Evolutionary conservation across 2,329 filamentous ascomycete species (phyloP).

Genomic region (Teratosphaeria zuluensis): DNA sequence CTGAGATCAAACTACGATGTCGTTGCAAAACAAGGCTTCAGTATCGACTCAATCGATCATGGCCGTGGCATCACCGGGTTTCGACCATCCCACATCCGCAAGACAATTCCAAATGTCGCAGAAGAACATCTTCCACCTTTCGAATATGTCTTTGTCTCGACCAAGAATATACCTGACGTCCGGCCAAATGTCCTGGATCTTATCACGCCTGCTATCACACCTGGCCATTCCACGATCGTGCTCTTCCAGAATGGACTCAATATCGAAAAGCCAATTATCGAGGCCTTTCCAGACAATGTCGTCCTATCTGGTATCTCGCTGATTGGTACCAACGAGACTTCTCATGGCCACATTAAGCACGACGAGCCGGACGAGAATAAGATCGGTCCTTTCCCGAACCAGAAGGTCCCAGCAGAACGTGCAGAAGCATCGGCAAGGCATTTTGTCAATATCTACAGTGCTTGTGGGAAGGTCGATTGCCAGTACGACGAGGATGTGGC

Average conservation of each 20-base stretch:
- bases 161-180: conserved; percentile 49
- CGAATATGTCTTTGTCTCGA: conserved; percentile 48
- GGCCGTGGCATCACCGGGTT: conserved; percentile 31
- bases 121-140: conserved; percentile 27
- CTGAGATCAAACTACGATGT: conserved; percentile 47
- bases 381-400: conserved; percentile 42
- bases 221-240: conserved; percentile 43
- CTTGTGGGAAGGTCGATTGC: conserved; percentile 35
- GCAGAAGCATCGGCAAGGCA: conserved; percentile 23
- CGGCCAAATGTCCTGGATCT: conserved; percentile 40
- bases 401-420: conserved; percentile 23
- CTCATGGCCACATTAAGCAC: conserved; percentile 42
- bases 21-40: conserved; percentile 41
- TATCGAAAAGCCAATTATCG: conserved; percentile 47
- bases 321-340: conserved; percentile 42
- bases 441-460: conserved; percentile 41
- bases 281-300: conserved; percentile 42
- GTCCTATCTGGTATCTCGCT: conserved; percentile 45
- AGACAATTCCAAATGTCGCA: conserved; percentile 38
- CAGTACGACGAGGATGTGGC: conserved; percentile 34
- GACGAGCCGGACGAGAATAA: conserved; percentile 42
- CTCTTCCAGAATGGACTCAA: conserved; percentile 56
- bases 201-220: conserved; percentile 43
- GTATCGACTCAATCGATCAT: conserved; percentile 47
- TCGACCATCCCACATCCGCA: conserved; percentile 30